phyloP scores from a whole-genome alignment of 257 asterid genomes.

The Paulownia fortunei region DNA sequence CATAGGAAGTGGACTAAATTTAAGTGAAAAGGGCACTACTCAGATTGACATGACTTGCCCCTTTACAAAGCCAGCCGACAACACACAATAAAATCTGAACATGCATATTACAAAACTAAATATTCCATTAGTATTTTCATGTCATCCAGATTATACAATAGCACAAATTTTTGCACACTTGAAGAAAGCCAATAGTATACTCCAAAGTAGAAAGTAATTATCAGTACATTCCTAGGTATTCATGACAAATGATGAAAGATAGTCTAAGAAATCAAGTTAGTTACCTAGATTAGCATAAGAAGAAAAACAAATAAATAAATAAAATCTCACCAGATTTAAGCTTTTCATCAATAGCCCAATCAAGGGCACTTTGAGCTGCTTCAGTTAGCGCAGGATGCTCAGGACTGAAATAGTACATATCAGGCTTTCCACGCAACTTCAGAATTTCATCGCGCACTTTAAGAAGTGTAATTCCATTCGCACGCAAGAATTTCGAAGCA shows the following conservation, averaged over 20 bases:
- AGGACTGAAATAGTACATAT: slow-evolving; percentile 50
- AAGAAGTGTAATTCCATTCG: slow-evolving; percentile 61
- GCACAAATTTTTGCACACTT: not conserved
- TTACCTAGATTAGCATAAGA: not conserved
- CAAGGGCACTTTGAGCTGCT: slow-evolving; percentile 69
- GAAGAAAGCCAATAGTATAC: not conserved
- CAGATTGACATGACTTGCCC: not conserved
- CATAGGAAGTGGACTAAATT: not conserved
- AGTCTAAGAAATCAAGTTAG: not conserved
- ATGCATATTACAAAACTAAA: not conserved
- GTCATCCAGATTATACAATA: not conserved
- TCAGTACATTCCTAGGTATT: not conserved
- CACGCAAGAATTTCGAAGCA: slow-evolving; percentile 65
- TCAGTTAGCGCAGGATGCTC: slow-evolving; percentile 74
- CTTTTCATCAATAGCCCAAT: slow-evolving; percentile 72
- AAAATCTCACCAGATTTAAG: slow-evolving; percentile 56
- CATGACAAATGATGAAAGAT: slow-evolving; percentile 3
- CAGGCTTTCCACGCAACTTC: slow-evolving; percentile 54
- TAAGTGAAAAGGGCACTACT: not conserved
- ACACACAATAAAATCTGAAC: not conserved
- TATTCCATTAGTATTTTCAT: not conserved
- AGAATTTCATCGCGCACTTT: slow-evolving; percentile 70
- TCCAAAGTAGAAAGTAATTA: not conserved
- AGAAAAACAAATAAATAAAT: not conserved
- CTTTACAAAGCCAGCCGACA: not conserved